Base-by-base conservation (phyloP, 768 basidiomycete genomes). In the Lyophyllum atratum region DNA sequence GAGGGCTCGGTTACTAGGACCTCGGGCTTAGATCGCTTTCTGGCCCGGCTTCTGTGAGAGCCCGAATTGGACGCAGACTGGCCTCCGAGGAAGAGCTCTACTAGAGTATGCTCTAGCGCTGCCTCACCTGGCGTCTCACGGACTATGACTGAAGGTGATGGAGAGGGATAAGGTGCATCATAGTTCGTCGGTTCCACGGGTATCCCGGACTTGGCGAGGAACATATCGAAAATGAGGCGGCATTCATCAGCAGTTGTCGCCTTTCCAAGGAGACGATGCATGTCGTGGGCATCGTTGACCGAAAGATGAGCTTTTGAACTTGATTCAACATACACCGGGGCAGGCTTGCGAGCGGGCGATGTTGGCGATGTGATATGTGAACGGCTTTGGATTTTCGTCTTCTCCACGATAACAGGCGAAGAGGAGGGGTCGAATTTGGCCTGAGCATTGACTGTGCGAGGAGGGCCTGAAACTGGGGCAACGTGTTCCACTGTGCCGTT, bases 231-330 rank as follows among this genome's bases (percentile, higher is more conserved):
- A 55, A 95, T 85, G 42, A 95, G 76, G 49, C 90, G 89, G 67
- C 93, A 94, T 74, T 96, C 94, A 58, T 88, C 85, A 45, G 83
- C 89, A 42, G 80, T 85, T 1, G 88, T 87, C 14, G 93, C 92
- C 49, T 74, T 81, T 9, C 80, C 71, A 17, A 95, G 71, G 55
- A 90, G 76, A 19, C 79, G 77, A 29, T 89, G 85, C 74, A 96
- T 81, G 49, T 92, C 87, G 11, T 77, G 73, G 24, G 86, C 81
- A 55, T 86, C 76, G 28, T 74, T 68, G 39, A 79, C 75, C 37
- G 78, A 61, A 21, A 84, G 57, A 37, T 59, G 60, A 56, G 42
- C 54, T 49, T 62, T 48, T n/a, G 55, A 56, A 58, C 54, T 53
- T 15, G 55, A 45, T 17, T 62, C 49, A 28, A 58, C 25, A 52